Base-by-base conservation (phyloP, 2,329 filamentous ascomycete species). In the Sporothrix dimorphospora region DNA sequence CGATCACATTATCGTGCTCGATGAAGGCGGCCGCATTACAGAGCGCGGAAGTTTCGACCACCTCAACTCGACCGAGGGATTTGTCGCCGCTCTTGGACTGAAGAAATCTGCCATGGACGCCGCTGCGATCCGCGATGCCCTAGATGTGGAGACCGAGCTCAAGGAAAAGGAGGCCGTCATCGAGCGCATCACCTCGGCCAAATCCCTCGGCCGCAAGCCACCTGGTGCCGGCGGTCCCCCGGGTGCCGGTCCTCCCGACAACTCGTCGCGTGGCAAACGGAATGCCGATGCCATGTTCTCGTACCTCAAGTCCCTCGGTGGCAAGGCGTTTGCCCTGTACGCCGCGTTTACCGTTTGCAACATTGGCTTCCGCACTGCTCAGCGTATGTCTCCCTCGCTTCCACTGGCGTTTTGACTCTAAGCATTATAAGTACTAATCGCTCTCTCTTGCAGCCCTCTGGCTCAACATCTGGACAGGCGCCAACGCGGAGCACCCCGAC, bases 381-480 rank as follows among this genome's bases (percentile, higher is more conserved):
- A 75, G 19, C 76, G 77, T 79, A 71, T 53, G 77, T 75, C 19
- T 40, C 63, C 19, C 45, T 14, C n/a, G 14, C 61, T 51, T 69
- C 47, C 8, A 27, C 19, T 45, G 7, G 47, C 47, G 21, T 45
- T 27, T 14, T 4, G 11, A 63, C n/a, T n/a, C n/a, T n/a, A 27
- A 72, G 72, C n/a, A 45, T 73, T 8, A 3, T 9, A 14, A 16
- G 1, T 16, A n/a, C 63, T 68, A 38, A 19, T 34, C 21, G 16
- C 16, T 21, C 9, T 16, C 21, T 4, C 34, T n/a, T 16, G 14
- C 67, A 81, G 79, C 77, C 5, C 76, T 86, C 4, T 86, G 85
- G 85, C 79, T 86, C 7, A 82, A 85, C 72, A 83, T 83, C 77
- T 87, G 83, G 85, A 71, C 72, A 1, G 30, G 40, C 1, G 81